Conservation (phyloP, 75 land plant species). For the Cunninghamia lanceolata region DNA sequence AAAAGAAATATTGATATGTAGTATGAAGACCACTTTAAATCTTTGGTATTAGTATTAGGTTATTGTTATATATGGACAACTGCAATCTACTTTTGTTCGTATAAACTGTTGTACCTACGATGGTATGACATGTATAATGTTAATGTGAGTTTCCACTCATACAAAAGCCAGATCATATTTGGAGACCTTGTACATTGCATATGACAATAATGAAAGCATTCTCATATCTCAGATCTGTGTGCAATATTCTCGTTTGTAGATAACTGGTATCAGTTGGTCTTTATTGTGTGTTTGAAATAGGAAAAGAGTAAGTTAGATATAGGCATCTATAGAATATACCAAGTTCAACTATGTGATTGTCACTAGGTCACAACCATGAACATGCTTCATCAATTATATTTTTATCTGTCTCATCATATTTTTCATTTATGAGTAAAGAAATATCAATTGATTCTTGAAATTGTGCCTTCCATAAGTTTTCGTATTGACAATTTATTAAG, state of each 20-base stretch:
- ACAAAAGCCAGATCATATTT: not conserved
- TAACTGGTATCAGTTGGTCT: not conserved
- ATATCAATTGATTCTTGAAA: not conserved
- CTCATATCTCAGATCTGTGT: not conserved
- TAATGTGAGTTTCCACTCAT: not conserved
- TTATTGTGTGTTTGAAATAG: not conserved
- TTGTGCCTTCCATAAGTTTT: not conserved
- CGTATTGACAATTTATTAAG: not conserved
- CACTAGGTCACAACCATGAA: not conserved
- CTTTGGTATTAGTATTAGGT: not conserved
- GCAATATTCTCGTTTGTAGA: not conserved
- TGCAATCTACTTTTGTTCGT: not conserved
- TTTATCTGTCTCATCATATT: not conserved
- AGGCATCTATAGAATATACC: not conserved
- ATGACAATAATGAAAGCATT: not conserved
- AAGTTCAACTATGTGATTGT: not conserved
- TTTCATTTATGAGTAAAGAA: not conserved
- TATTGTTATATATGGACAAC: not conserved
- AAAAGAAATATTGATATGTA: not conserved
- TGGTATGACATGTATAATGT: not conserved
- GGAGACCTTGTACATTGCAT: not conserved
- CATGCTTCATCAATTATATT: not conserved
- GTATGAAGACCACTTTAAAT: too few species aligned
- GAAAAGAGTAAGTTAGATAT: not conserved
- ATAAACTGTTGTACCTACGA: not conserved